A percentile compares a stretch with the other conserved stretches of the same genome.
Conservation (phyloP, 495 filamentous ascomycete species). For the Neurospora sp. region DNA sequence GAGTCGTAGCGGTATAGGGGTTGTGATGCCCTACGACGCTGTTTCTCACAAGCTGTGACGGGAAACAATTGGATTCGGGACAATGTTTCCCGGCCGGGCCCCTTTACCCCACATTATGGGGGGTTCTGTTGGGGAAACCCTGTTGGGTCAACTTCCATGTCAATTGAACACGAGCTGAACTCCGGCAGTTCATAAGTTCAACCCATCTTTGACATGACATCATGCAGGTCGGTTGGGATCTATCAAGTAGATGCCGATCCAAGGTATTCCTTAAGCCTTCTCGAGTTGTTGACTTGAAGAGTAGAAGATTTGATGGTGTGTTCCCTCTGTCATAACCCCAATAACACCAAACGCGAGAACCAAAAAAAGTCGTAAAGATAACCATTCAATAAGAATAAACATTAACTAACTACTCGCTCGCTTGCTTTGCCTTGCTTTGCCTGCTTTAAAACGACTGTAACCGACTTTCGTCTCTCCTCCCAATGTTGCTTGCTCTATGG, state of each 20-base stretch:
- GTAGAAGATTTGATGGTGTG: no score
- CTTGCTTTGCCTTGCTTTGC: neutral
- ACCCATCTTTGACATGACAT: neutral
- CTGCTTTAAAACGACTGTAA: neutral
- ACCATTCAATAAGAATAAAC: neutral
- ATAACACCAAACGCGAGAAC: no score
- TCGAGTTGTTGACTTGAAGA: no score
- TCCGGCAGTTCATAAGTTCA: neutral
- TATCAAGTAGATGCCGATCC: no score
- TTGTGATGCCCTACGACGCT: neutral
- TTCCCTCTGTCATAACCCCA: no score
- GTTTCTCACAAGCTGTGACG: neutral
- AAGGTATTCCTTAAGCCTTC: neutral
- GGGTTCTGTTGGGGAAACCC: neutral
- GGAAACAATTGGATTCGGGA: neutral
- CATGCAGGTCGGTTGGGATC: neutral
- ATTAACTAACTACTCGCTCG: neutral
- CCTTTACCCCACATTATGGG: neutral
- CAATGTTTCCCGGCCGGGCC: neutral
- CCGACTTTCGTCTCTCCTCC: neutral
- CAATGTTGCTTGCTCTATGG: neutral
- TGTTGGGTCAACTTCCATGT: neutral
- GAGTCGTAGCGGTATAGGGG: neutral
- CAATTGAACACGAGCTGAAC: neutral
- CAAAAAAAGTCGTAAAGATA: neutral